Evolutionary conservation across 176 grass and related monocot genomes (phyloP), one percentile per base, ranked within the genome.

Genomic region (Oryza coarctata): DNA sequence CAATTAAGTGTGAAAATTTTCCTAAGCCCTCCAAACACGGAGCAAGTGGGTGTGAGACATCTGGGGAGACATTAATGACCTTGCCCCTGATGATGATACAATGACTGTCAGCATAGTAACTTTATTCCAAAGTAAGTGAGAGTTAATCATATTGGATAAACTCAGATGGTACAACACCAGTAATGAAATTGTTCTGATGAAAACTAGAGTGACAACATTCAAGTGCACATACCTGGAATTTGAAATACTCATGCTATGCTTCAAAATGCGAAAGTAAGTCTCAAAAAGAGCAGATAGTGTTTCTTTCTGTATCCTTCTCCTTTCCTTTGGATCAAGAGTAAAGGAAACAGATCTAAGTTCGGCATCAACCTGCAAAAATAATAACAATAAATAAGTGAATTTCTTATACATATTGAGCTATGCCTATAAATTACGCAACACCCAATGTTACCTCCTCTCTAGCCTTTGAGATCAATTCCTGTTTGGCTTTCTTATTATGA

Each of bases 1-100:
- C 93, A 76, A 99, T 94, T 74, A 99, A 88, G 84, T 95, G 96
- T 63, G 96, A 95, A 75, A 95, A 99, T 85, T 95, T 99, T 73
- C 90, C 96, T 68, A 99, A 80, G 41, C 96, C 93, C 66, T 94
- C 93, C 86, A 99, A 84, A 76, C 93, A 99, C 40, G 96, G 71
- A 78, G 85, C 83, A 64, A 99, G 91, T 60, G 96, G 93, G 41
- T 95, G 87, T 62, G 80, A 78, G 65, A 26, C 89, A 77, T 77
- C 78, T 32, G 43, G 9, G 17, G 36, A 68, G 61, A 75, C 35
- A 83, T 64, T 78, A 80, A 31, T 81, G 64, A 25, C 65, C 65
- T 85, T 87, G 44, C 67, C 87, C 87, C 89, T 99, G 85, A 77
- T 74, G 82, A 83, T 8, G 12, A 75, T 50, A 86, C 12, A 60